These are phyloP conservation scores for Heterobasidion occidentale DNA, from an alignment of 1,284 basidiomycete species.

Conservation along the genomic window DNA sequence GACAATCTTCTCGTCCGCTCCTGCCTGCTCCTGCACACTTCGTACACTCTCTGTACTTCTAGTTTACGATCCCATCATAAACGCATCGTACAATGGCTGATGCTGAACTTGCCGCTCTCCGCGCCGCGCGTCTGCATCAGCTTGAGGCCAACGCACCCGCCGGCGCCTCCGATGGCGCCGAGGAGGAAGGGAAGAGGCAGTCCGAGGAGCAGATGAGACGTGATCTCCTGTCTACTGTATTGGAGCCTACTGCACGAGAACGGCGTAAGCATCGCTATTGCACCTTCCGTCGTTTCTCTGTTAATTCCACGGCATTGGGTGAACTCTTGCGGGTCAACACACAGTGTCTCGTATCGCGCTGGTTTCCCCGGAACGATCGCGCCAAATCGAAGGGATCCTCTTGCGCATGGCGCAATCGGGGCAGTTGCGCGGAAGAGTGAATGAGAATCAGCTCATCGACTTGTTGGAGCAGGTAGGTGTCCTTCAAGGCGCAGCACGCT, in stretches of 20 bases:
- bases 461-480: slow-evolving; percentile 82
- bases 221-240: slow-evolving; percentile 81
- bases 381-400: slow-evolving; percentile 82
- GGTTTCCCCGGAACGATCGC: slow-evolving; percentile 83
- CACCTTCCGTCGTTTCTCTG: neutral
- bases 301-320: neutral
- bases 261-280: slow-evolving; percentile 56
- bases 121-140: slow-evolving; percentile 33
- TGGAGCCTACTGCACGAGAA: slow-evolving; percentile 85
- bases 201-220: slow-evolving; percentile 71
- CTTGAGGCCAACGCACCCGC: slow-evolving; percentile 21
- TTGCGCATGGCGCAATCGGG: slow-evolving; percentile 89
- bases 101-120: slow-evolving; percentile 34
- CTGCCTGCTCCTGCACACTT: neutral
- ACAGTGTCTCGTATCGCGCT: slow-evolving; percentile 87
- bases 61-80: neutral
- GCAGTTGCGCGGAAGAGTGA: slow-evolving; percentile 82
- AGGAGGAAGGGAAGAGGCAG: slow-evolving; percentile 51
- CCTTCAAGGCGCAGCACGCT: neutral
- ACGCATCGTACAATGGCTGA: slow-evolving; percentile 22
- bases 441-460: slow-evolving; percentile 85
- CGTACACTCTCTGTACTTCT: neutral
- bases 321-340: neutral
- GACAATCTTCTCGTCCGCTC: neutral
- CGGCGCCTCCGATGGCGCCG: slow-evolving; percentile 21